phyloP scores from a whole-genome alignment of 192 early-diverging fungal species.

The Oehlia diaphana region DNA sequence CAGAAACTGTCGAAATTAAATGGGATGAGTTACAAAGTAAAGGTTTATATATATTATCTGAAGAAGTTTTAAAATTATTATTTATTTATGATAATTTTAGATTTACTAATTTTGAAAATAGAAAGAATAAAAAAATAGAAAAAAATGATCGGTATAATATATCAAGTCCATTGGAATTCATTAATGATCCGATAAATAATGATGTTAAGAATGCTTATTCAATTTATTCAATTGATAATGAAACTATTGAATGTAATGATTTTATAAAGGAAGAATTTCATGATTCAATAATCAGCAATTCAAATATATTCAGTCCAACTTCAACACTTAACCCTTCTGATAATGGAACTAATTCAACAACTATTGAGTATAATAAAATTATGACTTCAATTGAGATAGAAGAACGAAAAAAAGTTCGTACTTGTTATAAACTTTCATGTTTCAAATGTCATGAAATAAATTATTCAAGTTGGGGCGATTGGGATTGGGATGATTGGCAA shows the following conservation, averaged over 20 bases:
- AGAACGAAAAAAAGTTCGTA: neutral
- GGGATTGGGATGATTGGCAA: neutral
- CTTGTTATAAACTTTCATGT: neutral
- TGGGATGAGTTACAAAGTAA: constrained; percentile 19
- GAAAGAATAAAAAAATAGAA: neutral
- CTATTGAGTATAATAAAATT: neutral
- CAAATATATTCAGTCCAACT: neutral
- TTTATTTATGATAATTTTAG: constrained; percentile 6
- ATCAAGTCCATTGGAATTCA: neutral
- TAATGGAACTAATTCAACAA: neutral
- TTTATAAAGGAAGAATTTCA: neutral
- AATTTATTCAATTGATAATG: neutral
- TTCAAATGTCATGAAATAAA: constrained; percentile 4
- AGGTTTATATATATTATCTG: constrained; percentile 18
- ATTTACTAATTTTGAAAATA: neutral
- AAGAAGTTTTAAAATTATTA: constrained; percentile 20
- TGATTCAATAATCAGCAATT: neutral
- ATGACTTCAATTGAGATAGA: neutral
- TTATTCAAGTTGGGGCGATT: neutral
- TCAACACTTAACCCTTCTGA: neutral
- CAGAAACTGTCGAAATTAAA: neutral
- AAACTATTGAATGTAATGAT: neutral
- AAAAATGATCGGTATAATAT: neutral
- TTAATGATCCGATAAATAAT: neutral
- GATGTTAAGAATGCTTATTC: neutral